Conservation (phyloP, 1,284 basidiomycete genomes). For the Irpex rosettiformis region DNA sequence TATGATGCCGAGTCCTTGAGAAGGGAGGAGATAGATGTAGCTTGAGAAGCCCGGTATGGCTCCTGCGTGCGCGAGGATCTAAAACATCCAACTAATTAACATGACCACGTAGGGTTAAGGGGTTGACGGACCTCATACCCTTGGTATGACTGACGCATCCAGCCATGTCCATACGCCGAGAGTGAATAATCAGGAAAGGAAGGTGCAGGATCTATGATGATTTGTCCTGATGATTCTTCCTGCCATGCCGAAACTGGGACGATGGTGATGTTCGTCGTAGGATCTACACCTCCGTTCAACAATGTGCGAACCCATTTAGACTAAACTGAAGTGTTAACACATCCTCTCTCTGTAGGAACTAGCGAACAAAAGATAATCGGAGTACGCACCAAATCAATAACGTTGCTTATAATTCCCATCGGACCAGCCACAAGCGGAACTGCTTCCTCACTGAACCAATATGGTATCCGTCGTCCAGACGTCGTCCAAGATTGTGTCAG, state of each 20-base stretch:
- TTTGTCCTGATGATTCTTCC: background rate
- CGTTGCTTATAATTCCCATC: constrained; percentile 37
- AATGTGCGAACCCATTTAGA: constrained; percentile 30
- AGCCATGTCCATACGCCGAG: constrained; percentile 33
- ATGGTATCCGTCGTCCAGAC: constrained; percentile 22
- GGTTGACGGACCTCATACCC: constrained; percentile 29
- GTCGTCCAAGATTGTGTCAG: constrained; percentile 31
- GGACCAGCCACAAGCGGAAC: constrained; percentile 33
- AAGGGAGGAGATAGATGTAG: constrained; percentile 4
- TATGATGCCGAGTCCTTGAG: constrained; percentile 1
- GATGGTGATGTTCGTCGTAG: constrained; percentile 20
- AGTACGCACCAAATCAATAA: constrained; percentile 24
- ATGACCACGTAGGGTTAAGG: background rate
- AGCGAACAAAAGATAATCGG: too few relatives aligned
- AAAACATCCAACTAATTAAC: background rate
- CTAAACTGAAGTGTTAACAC: background rate
- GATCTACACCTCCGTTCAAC: constrained; percentile 27
- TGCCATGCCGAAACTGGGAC: constrained; percentile 25
- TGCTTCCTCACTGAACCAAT: constrained; percentile 15
- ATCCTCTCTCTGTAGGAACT: too few relatives aligned
- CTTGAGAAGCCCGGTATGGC: constrained; percentile 3
- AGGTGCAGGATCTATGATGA: constrained; percentile 12
- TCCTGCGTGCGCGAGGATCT: constrained; percentile 1
- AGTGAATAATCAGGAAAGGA: constrained; percentile 15
- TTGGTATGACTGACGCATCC: constrained; percentile 29